Percentiles rank a stretch among this genome's conserved stretches.
Evolutionary conservation across 2,329 filamentous ascomycete species (phyloP).

Genomic region (Penicillium crustosum): DNA sequence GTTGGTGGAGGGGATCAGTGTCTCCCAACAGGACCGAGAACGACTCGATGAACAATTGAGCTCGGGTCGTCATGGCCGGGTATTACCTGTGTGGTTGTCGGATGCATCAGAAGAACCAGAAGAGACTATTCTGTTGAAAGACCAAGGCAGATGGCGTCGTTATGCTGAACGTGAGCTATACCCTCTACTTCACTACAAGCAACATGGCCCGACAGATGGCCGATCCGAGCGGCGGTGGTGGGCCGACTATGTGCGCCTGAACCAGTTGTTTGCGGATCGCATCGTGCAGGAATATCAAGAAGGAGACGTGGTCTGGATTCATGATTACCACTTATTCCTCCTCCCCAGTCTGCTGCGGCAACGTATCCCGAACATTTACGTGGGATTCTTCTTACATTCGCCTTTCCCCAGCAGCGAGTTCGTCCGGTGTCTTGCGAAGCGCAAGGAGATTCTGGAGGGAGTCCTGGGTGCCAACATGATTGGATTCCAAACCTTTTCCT

Average conservation of each 20-base stretch:
- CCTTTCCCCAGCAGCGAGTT: conserved; percentile 97
- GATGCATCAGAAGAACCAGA: conserved; percentile 71
- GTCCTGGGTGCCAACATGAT: conserved; percentile 89
- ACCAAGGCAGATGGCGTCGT: conserved; percentile 82
- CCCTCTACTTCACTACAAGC: conserved; percentile 93
- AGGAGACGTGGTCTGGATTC: conserved; percentile 87
- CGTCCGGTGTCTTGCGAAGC: conserved; percentile 78
- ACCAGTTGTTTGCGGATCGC: conserved; percentile 84
- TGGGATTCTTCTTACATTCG: conserved; percentile 90
- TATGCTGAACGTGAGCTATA: conserved; percentile 92
- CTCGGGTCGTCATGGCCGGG: conserved; percentile 71
- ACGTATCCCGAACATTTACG: conserved; percentile 82
- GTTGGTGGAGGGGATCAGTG: conserved; percentile 66
- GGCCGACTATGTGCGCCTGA: conserved; percentile 91
- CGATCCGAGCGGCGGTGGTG: conserved; percentile 78
- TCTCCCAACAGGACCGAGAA: conserved; percentile 68
- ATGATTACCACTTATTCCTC: conserved; percentile 91
- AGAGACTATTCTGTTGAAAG: conserved; percentile 69
- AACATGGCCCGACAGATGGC: conserved; percentile 84
- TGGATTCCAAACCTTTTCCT: conserved; percentile 93
- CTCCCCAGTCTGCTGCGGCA: conserved; percentile 87
- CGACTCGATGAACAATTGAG: conserved; percentile 73
- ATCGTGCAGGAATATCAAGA: conserved; percentile 88
- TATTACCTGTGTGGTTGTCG: conserved; percentile 83
- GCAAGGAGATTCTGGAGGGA: conserved; percentile 88